These are phyloP conservation scores for Magnaporthiopsis rhizophila DNA, from an alignment of 2,329 filamentous ascomycete species.

Conservation along the genomic window DNA sequence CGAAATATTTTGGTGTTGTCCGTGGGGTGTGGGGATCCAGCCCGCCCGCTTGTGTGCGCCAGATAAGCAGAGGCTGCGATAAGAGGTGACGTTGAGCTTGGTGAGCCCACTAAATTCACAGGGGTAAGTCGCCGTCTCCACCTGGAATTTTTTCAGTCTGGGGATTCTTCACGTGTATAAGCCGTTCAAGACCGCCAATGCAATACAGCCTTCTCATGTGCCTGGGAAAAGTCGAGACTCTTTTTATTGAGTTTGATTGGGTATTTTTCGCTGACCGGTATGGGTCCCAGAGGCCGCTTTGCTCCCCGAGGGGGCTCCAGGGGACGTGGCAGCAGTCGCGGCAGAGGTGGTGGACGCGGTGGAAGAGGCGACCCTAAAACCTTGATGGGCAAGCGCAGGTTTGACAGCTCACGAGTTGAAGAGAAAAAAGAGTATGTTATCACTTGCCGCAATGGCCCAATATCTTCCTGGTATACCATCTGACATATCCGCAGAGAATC, in stretches of 20 bases:
- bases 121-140: not conserved
- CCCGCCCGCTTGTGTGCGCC: conserved; percentile 43
- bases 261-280: not conserved
- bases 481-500: conserved; percentile 3
- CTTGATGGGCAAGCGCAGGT: conserved; percentile 25
- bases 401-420: conserved; percentile 37
- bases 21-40: conserved; percentile 28
- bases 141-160: not conserved
- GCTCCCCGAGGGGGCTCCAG: conserved; percentile 22
- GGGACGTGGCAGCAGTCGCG: conserved; percentile 21
- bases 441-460: not conserved
- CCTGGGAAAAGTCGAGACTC: not conserved
- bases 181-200: not conserved
- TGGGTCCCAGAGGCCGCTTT: conserved; percentile 12
- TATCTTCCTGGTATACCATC: conserved; percentile 1
- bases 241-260: not conserved
- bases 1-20: conserved; percentile 21
- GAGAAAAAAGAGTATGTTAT: conserved; percentile 34
- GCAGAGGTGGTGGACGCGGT: conserved; percentile 19
- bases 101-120: conserved; percentile 12
- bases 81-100: conserved; percentile 2
- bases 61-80: conserved; percentile 30
- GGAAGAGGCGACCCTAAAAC: conserved; percentile 17
- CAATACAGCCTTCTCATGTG: not conserved
- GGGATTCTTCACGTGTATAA: not conserved